phyloP scores from a whole-genome alignment of 306 rosid genomes.

The Vicia faba region DNA sequence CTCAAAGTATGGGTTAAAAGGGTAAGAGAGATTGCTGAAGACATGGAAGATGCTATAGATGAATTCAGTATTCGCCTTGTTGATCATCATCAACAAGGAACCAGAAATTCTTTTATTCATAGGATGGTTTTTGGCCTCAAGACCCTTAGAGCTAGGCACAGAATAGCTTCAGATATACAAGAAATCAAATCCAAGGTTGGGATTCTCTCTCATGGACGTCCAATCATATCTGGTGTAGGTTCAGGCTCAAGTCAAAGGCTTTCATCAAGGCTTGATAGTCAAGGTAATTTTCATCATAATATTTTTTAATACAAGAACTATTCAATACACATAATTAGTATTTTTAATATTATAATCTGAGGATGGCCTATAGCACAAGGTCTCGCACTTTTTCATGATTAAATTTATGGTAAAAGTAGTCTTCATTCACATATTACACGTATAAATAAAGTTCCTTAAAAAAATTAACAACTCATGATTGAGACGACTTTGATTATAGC shows the following conservation, averaged over 20 bases:
- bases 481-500: too few species aligned
- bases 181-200: constrained; percentile 42
- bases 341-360: too few species aligned
- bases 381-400: too few species aligned
- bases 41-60: constrained; percentile 59
- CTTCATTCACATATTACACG: too few species aligned
- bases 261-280: constrained; percentile 42
- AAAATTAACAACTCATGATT: too few species aligned
- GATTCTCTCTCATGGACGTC: constrained; percentile 35
- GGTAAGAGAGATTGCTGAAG: constrained; percentile 50
- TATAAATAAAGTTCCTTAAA: too few species aligned
- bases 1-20: constrained; percentile 51
- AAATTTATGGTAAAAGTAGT: too few species aligned
- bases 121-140: neutral
- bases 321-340: neutral
- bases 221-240: constrained; percentile 31
- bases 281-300: constrained; percentile 1
- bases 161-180: constrained; percentile 41
- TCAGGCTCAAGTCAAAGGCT: constrained; percentile 19
- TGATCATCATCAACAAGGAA: constrained; percentile 20
- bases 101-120: neutral
- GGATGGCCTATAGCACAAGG: too few species aligned
- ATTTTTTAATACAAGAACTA: neutral
- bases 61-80: constrained; percentile 44
- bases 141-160: constrained; percentile 38